Conservation (phyloP, 2,329 filamentous ascomycete genomes). For the Aspergillus versicolor region DNA sequence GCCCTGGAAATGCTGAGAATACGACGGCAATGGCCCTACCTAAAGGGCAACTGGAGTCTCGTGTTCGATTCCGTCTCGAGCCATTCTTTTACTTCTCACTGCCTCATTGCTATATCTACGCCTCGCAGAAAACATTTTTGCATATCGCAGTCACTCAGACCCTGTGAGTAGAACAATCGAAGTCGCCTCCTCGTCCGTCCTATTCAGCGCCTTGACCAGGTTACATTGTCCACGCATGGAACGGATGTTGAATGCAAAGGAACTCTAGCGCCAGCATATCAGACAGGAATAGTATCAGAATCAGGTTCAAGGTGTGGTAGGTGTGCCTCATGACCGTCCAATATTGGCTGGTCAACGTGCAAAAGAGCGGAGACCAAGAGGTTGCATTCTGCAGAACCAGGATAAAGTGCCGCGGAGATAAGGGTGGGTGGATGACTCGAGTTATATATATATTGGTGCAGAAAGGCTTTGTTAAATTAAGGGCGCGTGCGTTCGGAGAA, state of each 20-base stretch:
- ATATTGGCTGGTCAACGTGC: not conserved
- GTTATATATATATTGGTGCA: too few relatives aligned
- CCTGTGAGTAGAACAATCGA: too few relatives aligned
- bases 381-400: not conserved
- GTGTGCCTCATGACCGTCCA: not conserved
- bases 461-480: not conserved
- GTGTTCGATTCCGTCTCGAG: conserved; percentile 21
- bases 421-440: not conserved
- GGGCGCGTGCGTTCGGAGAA: not conserved
- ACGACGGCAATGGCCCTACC: too few relatives aligned
- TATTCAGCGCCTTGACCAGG: too few relatives aligned
- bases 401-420: not conserved
- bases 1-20: too few relatives aligned
- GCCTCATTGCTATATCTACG: not conserved
- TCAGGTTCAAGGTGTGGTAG: not conserved
- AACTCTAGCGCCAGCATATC: not conserved
- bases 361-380: not conserved
- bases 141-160: too few relatives aligned
- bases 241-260: not conserved
- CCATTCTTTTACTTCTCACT: conserved; percentile 11
- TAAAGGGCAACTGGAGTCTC: not conserved
- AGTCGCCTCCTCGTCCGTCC: too few relatives aligned
- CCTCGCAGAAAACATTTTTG: too few relatives aligned
- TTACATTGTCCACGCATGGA: not conserved
- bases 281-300: not conserved